Evolutionary conservation across 345 rosid genomes (phyloP), one percentile per base, ranked within the genome.

Genomic region (Moringa oleifera): DNA sequence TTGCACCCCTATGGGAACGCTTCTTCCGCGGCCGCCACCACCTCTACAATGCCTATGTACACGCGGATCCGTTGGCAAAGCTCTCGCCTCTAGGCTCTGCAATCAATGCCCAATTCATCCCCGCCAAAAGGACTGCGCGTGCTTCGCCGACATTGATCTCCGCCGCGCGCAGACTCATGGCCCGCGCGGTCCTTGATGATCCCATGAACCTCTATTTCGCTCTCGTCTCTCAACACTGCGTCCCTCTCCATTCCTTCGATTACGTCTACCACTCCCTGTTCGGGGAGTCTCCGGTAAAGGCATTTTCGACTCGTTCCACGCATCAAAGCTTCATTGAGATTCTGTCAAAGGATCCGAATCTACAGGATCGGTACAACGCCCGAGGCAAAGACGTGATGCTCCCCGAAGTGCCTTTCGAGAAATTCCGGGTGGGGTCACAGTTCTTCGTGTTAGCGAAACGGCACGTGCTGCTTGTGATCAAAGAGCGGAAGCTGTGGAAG

Each of bases 341-440:
- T 54, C 72, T 87, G 20, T 71, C 88, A 20, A 67, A 71, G 1
- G 89, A 85, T 21, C 86, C 93, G 0, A 79, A 83, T 60, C 73
- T 92, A 13, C 76, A 62, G 11, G 84, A 77, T 20, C 79, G 96
- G 0, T 92, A 87, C 81, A 59, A 22, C 23, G 92, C 96, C 0
- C 72, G 96, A 6, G 98, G 98, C 0, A 67, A 73, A 9, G 19
- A 64, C 55, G 77, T 51, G 50, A 83, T 92, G 96, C 55, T 85
- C 0, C 96, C 98, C 0, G 96, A 89, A 62, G 72, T 92, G 9
- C 68, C 75, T 1, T 87, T 74, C 70, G 71, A 79, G 49, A 70
- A 73, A 22, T 92, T 92, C 68, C 67, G 93, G 22, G 93, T 83
- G 1, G 96, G 98, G 55, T 92, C 96, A n/a, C 95, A 89, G 82